Conservation (phyloP, 163 green algal genomes). For the Scenedesmus sp. region DNA sequence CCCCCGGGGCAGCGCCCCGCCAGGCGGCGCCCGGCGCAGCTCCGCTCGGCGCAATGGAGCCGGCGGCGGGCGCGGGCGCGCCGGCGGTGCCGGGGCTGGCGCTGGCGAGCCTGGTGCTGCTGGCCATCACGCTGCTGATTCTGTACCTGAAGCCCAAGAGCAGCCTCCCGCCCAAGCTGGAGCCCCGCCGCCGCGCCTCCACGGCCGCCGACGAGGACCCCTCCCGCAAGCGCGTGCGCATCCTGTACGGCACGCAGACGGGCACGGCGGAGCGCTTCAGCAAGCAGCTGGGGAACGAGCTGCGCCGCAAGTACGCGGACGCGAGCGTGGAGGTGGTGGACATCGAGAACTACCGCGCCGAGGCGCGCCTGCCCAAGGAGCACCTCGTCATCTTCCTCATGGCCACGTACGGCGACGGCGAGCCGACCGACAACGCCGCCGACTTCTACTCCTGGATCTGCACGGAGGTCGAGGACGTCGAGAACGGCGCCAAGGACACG, state of each 20-base stretch:
- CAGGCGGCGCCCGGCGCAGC: too few relatives aligned
- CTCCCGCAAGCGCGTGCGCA: slow-evolving; percentile 48
- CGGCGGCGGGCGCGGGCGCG: too few relatives aligned
- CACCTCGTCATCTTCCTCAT: slow-evolving; percentile 85
- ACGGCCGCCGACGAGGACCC: slow-evolving; percentile 10
- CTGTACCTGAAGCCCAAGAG: slow-evolving; percentile 34
- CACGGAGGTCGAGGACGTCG: slow-evolving; percentile 62
- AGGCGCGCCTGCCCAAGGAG: slow-evolving; percentile 66
- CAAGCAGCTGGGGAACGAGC: slow-evolving; percentile 84
- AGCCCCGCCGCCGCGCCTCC: background rate
- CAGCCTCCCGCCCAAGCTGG: background rate
- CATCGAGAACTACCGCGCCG: slow-evolving; percentile 79
- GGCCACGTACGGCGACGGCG: slow-evolving; percentile 97
- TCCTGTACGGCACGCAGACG: slow-evolving; percentile 74
- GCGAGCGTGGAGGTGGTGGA: slow-evolving; percentile 61
- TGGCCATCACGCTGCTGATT: slow-evolving; percentile 28
- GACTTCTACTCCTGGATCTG: slow-evolving; percentile 90
- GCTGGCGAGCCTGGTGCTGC: slow-evolving; percentile 2
- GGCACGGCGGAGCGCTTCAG: slow-evolving; percentile 95
- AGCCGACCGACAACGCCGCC: slow-evolving; percentile 94
- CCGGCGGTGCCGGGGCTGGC: too few relatives aligned
- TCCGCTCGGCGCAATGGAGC: too few relatives aligned
- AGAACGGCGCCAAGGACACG: slow-evolving; percentile 51
- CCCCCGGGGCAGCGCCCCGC: too few relatives aligned
- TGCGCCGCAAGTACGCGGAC: slow-evolving; percentile 74